Evolutionary conservation across 371 early-diverging fungal species (phyloP), one percentile per base, ranked within the genome.

Genomic region (Lichtheimia hyalospora): DNA sequence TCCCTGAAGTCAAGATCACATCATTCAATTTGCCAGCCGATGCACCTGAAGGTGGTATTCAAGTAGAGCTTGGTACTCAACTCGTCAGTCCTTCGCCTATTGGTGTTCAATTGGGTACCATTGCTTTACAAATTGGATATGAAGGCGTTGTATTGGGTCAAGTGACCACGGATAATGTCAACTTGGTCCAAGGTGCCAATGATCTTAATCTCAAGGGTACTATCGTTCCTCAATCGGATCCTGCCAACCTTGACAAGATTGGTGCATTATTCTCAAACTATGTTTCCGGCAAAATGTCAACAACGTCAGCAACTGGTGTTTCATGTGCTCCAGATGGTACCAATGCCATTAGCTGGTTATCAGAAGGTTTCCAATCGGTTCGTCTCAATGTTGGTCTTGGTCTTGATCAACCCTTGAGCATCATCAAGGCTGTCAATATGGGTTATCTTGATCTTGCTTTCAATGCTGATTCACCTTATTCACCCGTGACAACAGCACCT

Each of bases 51-150:
- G 85, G 85, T 23, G 85, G 85, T 66, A 82, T 84, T 52, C 60
- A 73, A 24, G 59, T 84, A 50, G 64, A 60, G n/a, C 75, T 84
- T 14, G 79, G 76, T 40, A 82, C 81, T 15, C 63, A 68, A 42
- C 54, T 84, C 62, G 67, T 64, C 63, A 82, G 81, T 58, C 82
- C 82, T 28, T 81, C 82, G n/a, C 79, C 85, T 42, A 74, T 84
- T 54, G 79, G 81, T 58, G 74, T 84, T 2, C 60, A 75, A 23
- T 72, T 84, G 7, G 85, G 85, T 49, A 79, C 78, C 3, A 71
- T 84, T 55, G 62, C 66, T 18, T 69, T 84, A 52, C 66, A 60
- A 3, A 75, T 84, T 50, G 62, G 62, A 5, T 80, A 69, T 60
- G 64, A 80, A 41, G 75, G 72, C 20, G 74, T 77, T 16, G 41